Evolutionary conservation across 2,329 filamentous ascomycete species (phyloP), one percentile per base, ranked within the genome.

Genomic region (Xylaria sp.): DNA sequence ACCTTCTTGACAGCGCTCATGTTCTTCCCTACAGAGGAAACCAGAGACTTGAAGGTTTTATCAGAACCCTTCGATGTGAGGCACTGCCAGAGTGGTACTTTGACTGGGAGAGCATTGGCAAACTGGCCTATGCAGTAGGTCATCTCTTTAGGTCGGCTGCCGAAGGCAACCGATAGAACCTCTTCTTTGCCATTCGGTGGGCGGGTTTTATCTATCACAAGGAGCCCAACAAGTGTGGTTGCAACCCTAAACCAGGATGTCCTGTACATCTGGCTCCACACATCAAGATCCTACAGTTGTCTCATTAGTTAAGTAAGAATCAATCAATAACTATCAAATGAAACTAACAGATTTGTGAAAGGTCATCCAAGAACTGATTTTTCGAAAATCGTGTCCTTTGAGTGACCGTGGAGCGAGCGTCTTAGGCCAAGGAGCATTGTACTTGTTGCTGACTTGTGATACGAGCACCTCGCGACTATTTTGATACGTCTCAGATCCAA

Each of bases 181-280:
- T 56, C 53, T n/a, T 56, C 53, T 17, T 40, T 56, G 17, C 53
- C 53, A 23, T 38, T 28, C 53, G 26, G 53, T n/a, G 53, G 53
- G n/a, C 53, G 53, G 4, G 53, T 33, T 26, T 56, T 38, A 23
- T 56, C 53, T 15, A 56, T 56, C 53, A 56, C 53, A 17, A 56
- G 53, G n/a, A 56, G 53, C 17, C 53, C 53, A 38, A 56, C n/a
- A 17, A 56, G 53, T 20, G 53, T 23, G 6, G 53, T 56, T 56
- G 53, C 53, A 20, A 56, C 53, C 17, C 53, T 36, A 26, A 56
- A 56, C 53, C 53, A 56, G 28, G 53, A 56, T 36, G 53, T 56
- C n/a, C 28, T 40, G 53, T 38, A 56, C 17, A 56, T 23, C 53
- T 56, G 15, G 17, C 53, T 56, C 53, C 53, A 56, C 33, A 31